Base-by-base conservation (phyloP, 1,284 basidiomycete species). In the Marasmius fiardii region DNA sequence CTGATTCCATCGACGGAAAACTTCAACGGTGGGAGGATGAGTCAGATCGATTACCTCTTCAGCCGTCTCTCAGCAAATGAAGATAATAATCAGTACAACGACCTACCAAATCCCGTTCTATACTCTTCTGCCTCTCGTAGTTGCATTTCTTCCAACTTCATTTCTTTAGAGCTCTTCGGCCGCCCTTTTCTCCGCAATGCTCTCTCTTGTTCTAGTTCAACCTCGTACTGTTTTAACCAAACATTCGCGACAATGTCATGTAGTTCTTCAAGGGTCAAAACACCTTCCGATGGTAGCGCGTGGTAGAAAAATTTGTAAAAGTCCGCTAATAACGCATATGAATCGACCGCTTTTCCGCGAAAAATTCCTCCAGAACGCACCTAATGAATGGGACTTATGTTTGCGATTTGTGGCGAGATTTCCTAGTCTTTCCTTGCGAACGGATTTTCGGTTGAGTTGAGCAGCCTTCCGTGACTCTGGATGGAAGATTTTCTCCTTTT, bases 1-100 rank as follows among this genome's bases (percentile, higher is more conserved):
- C 60, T 90, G 83, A 60, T 92, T 84, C 92, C 92, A 94, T 53
- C 73, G 70, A 52, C 86, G 81, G 68, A 94, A 90, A 4, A 94
- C 74, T 18, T 80, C 78, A 28, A 89, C 85, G n/a, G 84, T 93
- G 10, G 77, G 71, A 11, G 74, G 70, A 63, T 95, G 83, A 0
- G 91, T 93, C 43, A 95, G 76, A 69, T 95, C 92, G 16, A 86
- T 82, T n/a, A 95, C 80, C 72, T 95, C 92, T 93, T 23, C 57
- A 55, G 26, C 54, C 39, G 51, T 24, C 43, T 21, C 31, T 45
- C 45, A 35, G 34, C 45, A 50, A 43, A 37, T 59, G 55, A 56
- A 47, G 53, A 54, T 56, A 24, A 33, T 52, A 41, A 51, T 26
- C 23, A 44, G 28, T 48, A 51, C 18, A 48, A 33, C 50, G 28